Evolutionary conservation across 805 yeast genomes (phyloP).

Genomic region (Lipomyces mesembrius): DNA sequence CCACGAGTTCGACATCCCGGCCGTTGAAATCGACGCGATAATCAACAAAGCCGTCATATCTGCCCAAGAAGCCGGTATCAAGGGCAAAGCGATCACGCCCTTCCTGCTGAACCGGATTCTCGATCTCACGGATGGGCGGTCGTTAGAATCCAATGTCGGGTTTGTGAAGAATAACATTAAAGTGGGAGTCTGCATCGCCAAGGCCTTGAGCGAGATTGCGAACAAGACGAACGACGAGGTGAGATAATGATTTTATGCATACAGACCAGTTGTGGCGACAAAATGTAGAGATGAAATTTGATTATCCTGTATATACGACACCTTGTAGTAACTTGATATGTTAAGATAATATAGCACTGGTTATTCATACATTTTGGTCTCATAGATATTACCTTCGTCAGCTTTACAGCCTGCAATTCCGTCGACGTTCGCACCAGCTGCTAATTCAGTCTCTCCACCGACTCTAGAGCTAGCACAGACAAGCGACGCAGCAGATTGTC

Average conservation of each 20-base stretch:
- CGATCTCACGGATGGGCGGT: constrained; percentile 66
- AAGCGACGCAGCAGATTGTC: constrained; percentile 17
- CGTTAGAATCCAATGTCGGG: constrained; percentile 70
- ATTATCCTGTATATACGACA: not conserved
- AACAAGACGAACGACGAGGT: constrained; percentile 49
- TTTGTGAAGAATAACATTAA: constrained; percentile 79
- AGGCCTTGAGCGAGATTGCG: constrained; percentile 48
- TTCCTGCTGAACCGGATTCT: constrained; percentile 70
- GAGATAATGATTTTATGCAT: not conserved
- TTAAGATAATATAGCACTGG: not conserved
- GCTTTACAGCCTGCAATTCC: not conserved
- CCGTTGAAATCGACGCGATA: constrained; percentile 56
- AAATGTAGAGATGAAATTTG: not conserved
- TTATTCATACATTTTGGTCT: not conserved
- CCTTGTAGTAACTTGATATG: not conserved
- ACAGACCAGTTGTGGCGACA: not conserved
- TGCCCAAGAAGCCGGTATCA: constrained; percentile 58
- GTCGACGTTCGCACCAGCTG: constrained; percentile 2
- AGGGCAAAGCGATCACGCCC: constrained; percentile 82
- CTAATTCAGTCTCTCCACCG: not conserved
- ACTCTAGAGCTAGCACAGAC: not conserved
- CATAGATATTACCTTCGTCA: not conserved
- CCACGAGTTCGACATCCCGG: constrained; percentile 59
- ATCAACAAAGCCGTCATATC: constrained; percentile 63
- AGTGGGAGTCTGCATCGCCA: constrained; percentile 70